Conservation (phyloP, 163 green algal species). For the Scenedesmus sp. region DNA sequence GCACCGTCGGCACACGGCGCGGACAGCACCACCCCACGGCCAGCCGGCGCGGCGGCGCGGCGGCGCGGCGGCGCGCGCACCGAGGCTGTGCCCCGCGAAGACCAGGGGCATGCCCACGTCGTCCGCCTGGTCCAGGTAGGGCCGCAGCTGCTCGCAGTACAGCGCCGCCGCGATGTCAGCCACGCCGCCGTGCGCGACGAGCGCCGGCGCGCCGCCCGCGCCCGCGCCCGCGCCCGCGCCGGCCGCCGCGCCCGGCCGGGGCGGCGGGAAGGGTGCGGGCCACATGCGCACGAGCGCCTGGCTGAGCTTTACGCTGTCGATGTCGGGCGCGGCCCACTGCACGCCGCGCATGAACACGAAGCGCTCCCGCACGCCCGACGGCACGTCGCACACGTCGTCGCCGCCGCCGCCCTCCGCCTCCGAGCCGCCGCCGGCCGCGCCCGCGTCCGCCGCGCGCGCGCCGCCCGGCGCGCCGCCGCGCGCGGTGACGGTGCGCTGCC, state of each 20-base stretch:
- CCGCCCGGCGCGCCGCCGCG: constrained; percentile 2
- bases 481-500: neutral
- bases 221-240: neutral
- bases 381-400: constrained; percentile 4
- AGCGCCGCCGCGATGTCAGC: constrained; percentile 32
- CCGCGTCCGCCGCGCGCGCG: too few species aligned
- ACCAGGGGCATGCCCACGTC: constrained; percentile 42
- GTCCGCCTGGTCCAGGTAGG: constrained; percentile 42
- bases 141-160: constrained; percentile 43
- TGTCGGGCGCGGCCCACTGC: constrained; percentile 52
- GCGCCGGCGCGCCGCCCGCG: neutral
- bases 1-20: too few species aligned
- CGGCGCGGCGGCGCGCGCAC: constrained; percentile 37
- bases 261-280: constrained; percentile 11
- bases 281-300: constrained; percentile 32
- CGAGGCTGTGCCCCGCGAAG: constrained; percentile 42
- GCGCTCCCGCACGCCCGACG: constrained; percentile 15
- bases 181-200: constrained; percentile 51
- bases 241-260: neutral
- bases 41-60: too few species aligned
- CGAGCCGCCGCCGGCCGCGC: neutral
- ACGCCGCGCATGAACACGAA: constrained; percentile 61
- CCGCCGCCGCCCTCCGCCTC: neutral
- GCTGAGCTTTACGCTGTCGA: constrained; percentile 2
- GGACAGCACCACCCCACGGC: too few species aligned